These are phyloP conservation scores for Cladosporium halotolerans DNA, from an alignment of 2,329 filamentous ascomycete species.

Conservation along the genomic window DNA sequence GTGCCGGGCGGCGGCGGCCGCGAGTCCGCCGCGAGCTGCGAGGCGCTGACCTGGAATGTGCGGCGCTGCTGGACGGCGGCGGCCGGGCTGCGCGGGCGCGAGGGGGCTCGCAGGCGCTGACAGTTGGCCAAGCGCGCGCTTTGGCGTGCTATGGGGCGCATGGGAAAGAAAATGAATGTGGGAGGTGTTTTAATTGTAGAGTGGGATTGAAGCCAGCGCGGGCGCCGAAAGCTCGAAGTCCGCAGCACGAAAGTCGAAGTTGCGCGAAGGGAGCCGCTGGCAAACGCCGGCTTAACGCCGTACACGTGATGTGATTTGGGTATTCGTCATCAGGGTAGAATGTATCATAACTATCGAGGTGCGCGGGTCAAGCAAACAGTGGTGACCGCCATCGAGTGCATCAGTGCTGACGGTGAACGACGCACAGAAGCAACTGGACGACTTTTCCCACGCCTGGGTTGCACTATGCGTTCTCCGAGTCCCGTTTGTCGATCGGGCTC, in stretches of 20 bases:
- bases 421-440: slow-evolving; percentile 25
- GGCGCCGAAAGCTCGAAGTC: neutral
- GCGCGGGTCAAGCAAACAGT: slow-evolving; percentile 22
- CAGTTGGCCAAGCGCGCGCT: slow-evolving; percentile 25
- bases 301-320: neutral
- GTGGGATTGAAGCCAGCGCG: neutral
- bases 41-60: slow-evolving; percentile 20
- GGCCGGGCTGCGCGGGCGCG: slow-evolving; percentile 12
- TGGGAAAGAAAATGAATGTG: slow-evolving; percentile 8
- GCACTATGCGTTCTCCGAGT: slow-evolving; percentile 13
- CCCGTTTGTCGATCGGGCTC: too few species aligned
- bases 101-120: slow-evolving; percentile 18
- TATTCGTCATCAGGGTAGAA: too few species aligned
- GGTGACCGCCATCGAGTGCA: slow-evolving; percentile 25
- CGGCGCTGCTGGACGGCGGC: slow-evolving; percentile 13
- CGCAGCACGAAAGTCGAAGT: neutral
- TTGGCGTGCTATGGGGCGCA: slow-evolving; percentile 28
- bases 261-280: neutral
- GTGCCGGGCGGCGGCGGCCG: slow-evolving; percentile 15
- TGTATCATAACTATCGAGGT: slow-evolving; percentile 17
- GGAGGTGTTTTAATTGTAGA: too few species aligned
- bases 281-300: neutral
- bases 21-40: slow-evolving; percentile 13
- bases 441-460: slow-evolving; percentile 24
- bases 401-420: slow-evolving; percentile 18